Percentiles rank a stretch among this genome's conserved stretches.
phyloP scores from a whole-genome alignment of 2,329 filamentous ascomycete genomes.

The Coniochaeta pulveracea region DNA sequence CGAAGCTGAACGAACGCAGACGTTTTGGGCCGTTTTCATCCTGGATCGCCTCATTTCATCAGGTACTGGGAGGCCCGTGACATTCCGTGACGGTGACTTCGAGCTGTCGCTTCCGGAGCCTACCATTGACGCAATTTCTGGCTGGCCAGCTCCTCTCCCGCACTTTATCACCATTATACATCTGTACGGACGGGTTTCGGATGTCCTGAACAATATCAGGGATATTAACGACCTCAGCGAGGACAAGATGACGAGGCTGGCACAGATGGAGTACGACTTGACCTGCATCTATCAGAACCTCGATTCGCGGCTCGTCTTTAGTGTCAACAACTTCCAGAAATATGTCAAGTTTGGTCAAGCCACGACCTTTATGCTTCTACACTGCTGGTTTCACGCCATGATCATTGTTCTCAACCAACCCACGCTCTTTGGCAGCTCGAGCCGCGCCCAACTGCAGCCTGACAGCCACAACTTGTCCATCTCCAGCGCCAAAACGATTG shows the following conservation, averaged over 20 bases:
- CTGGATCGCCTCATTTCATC: conserved; percentile 81
- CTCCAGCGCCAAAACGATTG: conserved; percentile 86
- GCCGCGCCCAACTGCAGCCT: conserved; percentile 57
- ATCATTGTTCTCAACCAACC: conserved; percentile 81
- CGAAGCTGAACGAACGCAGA: conserved; percentile 74
- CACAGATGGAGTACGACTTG: conserved; percentile 69
- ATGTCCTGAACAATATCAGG: conserved; percentile 72
- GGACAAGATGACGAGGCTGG: conserved; percentile 61
- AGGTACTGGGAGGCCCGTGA: conserved; percentile 74
- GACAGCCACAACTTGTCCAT: conserved; percentile 75
- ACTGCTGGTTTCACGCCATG: conserved; percentile 82
- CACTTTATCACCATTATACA: conserved; percentile 75
- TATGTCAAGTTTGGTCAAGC: conserved; percentile 74
- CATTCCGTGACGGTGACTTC: conserved; percentile 73
- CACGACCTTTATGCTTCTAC: conserved; percentile 75
- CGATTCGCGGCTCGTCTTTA: conserved; percentile 68
- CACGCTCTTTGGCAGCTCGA: conserved; percentile 56
- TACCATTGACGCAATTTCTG: conserved; percentile 39
- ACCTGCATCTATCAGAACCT: conserved; percentile 63
- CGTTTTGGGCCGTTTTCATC: conserved; percentile 85
- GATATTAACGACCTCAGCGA: conserved; percentile 62
- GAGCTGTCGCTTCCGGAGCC: conserved; percentile 59
- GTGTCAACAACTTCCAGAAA: conserved; percentile 74
- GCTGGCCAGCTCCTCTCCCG: conserved; percentile 70
- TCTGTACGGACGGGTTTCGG: conserved; percentile 73